phyloP scores from a whole-genome alignment of 768 basidiomycete species.

The Hygrophorus pudorinus region DNA sequence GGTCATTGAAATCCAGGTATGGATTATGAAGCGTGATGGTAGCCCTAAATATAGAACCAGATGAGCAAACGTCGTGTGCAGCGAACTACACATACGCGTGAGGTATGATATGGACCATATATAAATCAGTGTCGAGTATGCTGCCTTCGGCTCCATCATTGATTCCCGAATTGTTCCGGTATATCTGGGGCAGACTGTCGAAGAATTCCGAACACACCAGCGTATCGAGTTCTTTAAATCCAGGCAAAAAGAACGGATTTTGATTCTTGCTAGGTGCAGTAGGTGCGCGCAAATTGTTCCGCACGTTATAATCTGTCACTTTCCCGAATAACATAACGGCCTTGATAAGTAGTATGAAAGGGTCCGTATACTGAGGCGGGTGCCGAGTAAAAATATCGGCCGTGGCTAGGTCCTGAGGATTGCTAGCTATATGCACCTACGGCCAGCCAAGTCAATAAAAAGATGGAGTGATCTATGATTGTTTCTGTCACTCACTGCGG shows the following conservation, averaged over 20 bases:
- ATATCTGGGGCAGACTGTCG: slow-evolving; percentile 57
- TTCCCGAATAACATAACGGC: slow-evolving; percentile 76
- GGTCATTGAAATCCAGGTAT: slow-evolving; percentile 67
- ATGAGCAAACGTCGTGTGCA: not conserved
- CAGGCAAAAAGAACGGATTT: slow-evolving; percentile 57
- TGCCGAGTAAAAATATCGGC: slow-evolving; percentile 61
- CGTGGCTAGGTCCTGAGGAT: slow-evolving; percentile 63
- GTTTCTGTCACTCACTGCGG: slow-evolving; percentile 38
- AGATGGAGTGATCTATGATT: slow-evolving; percentile 9
- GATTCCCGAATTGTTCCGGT: slow-evolving; percentile 53
- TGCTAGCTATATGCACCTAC: slow-evolving; percentile 53
- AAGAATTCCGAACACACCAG: slow-evolving; percentile 61
- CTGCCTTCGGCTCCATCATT: slow-evolving; percentile 48
- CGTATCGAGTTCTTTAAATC: slow-evolving; percentile 61
- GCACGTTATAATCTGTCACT: slow-evolving; percentile 79
- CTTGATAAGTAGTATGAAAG: slow-evolving; percentile 75
- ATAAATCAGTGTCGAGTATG: slow-evolving; percentile 70
- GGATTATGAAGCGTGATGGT: slow-evolving; percentile 82
- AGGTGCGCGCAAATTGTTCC: slow-evolving; percentile 58
- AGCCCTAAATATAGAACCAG: slow-evolving; percentile 39
- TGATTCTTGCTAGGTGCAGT: slow-evolving; percentile 61
- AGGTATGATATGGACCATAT: slow-evolving; percentile 79
- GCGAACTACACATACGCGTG: slow-evolving; percentile 57
- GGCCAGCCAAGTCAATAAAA: not conserved
- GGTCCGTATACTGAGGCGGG: slow-evolving; percentile 70